phyloP scores from a whole-genome alignment of 2,329 filamentous ascomycete species.

The Botrytis fabae region DNA sequence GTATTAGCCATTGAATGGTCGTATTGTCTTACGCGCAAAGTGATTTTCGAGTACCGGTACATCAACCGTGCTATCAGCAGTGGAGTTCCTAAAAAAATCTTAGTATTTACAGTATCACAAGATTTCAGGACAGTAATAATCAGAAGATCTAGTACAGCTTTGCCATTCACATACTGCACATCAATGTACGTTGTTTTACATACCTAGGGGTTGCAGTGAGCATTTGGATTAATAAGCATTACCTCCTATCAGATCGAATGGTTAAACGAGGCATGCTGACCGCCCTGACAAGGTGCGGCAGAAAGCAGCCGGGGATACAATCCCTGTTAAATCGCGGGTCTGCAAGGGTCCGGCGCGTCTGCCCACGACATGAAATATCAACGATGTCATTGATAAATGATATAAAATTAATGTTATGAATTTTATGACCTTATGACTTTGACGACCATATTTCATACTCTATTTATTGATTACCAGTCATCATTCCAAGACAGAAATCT shows the following conservation, averaged over 20 bases:
- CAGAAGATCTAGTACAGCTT: neutral
- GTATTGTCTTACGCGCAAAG: neutral
- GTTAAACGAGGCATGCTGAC: neutral
- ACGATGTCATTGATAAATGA: slow-evolving; percentile 1
- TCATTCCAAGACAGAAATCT: neutral
- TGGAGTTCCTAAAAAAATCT: too few species aligned
- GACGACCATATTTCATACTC: neutral
- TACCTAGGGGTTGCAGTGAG: neutral
- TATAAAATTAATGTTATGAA: slow-evolving; percentile 4
- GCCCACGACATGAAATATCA: slow-evolving; percentile 4
- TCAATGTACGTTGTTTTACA: neutral
- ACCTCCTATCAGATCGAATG: neutral
- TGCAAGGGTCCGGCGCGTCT: slow-evolving; percentile 8
- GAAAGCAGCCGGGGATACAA: neutral
- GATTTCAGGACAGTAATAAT: neutral
- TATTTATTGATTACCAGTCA: neutral
- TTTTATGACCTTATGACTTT: slow-evolving; percentile 17
- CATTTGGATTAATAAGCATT: neutral
- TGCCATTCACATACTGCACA: neutral
- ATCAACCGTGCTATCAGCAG: neutral
- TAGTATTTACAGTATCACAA: neutral
- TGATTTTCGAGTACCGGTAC: neutral
- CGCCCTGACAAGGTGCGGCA: neutral
- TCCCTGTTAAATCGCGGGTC: neutral
- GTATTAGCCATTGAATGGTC: neutral